Conservation (phyloP, 2,329 filamentous ascomycete genomes). For the Penicillium digitatum region DNA sequence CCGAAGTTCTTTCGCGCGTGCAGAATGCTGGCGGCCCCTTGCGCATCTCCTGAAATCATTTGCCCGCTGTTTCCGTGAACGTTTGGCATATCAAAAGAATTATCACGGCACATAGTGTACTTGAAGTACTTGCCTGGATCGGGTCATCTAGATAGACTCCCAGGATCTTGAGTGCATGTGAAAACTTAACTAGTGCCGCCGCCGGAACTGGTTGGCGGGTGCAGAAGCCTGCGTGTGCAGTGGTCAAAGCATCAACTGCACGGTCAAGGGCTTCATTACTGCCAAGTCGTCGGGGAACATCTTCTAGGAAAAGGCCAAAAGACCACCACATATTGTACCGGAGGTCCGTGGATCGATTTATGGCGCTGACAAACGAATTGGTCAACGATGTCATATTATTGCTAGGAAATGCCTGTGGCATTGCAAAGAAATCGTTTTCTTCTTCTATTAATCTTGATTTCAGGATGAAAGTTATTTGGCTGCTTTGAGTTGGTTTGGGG, state of each 20-base stretch:
- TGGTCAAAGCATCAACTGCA: constrained; percentile 31
- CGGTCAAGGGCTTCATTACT: constrained; percentile 47
- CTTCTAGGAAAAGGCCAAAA: constrained; percentile 46
- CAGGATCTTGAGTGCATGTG: constrained; percentile 28
- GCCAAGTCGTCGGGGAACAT: constrained; percentile 48
- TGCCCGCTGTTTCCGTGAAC: constrained; percentile 19
- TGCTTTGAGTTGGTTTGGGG: background rate
- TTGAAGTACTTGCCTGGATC: constrained; percentile 28
- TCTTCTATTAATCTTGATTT: background rate
- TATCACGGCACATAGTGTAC: constrained; percentile 39
- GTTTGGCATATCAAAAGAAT: constrained; percentile 34
- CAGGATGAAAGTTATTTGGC: background rate
- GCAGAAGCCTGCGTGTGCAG: constrained; percentile 29
- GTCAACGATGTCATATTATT: constrained; percentile 35
- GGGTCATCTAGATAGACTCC: constrained; percentile 31
- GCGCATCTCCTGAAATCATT: constrained; percentile 29
- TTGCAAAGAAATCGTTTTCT: background rate
- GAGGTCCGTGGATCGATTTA: constrained; percentile 40
- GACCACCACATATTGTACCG: constrained; percentile 47
- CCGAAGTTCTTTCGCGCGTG: constrained; percentile 30
- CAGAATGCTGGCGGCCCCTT: constrained; percentile 37
- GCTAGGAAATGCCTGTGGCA: constrained; percentile 22
- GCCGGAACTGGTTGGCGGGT: constrained; percentile 14
- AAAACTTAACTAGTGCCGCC: constrained; percentile 31
- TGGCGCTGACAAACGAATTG: constrained; percentile 32